A percentile compares a stretch with the other conserved stretches of the same genome.
Conservation (phyloP, 2,329 filamentous ascomycete species). For the Daldinia sp. region DNA sequence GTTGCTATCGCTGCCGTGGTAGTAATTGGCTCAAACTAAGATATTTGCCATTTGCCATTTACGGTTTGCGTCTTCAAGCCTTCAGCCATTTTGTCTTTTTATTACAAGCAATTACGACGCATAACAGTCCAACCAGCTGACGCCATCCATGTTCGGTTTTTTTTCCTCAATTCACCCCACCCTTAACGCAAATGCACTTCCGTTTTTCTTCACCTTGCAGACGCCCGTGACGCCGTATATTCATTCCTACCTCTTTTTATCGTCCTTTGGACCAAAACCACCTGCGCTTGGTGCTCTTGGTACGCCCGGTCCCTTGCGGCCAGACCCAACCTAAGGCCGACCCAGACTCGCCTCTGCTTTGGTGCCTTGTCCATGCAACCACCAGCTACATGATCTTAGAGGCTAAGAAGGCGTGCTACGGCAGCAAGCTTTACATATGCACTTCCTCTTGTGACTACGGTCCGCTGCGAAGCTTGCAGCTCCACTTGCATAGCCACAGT, state of each 20-base stretch:
- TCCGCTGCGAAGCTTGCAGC: conserved; percentile 47
- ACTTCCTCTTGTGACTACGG: conserved; percentile 46
- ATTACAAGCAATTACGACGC: conserved; percentile 26
- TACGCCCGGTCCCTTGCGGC: conserved; percentile 25
- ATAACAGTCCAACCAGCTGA: conserved; percentile 24
- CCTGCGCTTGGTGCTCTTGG: conserved; percentile 10
- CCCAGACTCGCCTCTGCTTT: conserved; percentile 31
- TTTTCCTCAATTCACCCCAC: conserved; percentile 20
- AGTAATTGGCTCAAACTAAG: not conserved
- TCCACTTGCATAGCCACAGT: conserved; percentile 29
- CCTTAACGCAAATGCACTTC: conserved; percentile 35
- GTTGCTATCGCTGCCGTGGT: not conserved
- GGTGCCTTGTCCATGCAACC: conserved; percentile 32
- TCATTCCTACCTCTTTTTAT: conserved; percentile 6
- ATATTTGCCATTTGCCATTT: not conserved
- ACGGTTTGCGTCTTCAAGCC: no score
- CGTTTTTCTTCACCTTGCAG: conserved; percentile 45
- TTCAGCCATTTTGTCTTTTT: not conserved
- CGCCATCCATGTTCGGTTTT: conserved; percentile 15
- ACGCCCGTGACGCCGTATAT: conserved; percentile 37
- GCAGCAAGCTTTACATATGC: conserved; percentile 38
- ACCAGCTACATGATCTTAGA: not conserved
- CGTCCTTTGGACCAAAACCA: conserved; percentile 12
- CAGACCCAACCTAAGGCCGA: conserved; percentile 27
- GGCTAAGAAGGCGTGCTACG: conserved; percentile 17